phyloP scores from a whole-genome alignment of 176 grass and related monocot species.

The Tillandsia leiboldiana region DNA sequence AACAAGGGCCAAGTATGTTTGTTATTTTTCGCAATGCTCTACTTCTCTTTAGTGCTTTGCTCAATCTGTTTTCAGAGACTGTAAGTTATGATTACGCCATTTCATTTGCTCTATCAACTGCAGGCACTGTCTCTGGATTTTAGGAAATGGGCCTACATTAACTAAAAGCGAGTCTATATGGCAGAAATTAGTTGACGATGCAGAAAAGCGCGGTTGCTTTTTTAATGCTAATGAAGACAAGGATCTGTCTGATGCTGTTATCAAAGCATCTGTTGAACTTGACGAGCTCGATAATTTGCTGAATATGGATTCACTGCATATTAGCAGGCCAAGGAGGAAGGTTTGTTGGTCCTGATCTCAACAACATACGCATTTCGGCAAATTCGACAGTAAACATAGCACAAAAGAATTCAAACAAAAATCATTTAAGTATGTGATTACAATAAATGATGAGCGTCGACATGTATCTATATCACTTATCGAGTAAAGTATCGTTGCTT shows the following conservation, averaged over 20 bases:
- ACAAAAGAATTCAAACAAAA: too few relatives aligned
- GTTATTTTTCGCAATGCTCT: neutral
- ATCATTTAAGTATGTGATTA: too few relatives aligned
- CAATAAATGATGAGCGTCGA: too few relatives aligned
- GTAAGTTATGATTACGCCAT: too few relatives aligned
- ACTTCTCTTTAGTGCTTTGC: neutral
- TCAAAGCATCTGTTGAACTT: neutral
- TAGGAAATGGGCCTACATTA: constrained; percentile 48
- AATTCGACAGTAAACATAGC: too few relatives aligned
- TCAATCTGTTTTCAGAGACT: constrained; percentile 20
- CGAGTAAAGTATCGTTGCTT: too few relatives aligned
- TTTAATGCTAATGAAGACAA: constrained; percentile 15
- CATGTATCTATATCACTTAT: too few relatives aligned
- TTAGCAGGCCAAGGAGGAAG: neutral
- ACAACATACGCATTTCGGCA: too few relatives aligned
- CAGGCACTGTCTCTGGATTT: constrained; percentile 65
- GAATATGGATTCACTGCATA: neutral
- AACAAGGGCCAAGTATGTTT: constrained; percentile 49
- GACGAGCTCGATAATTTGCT: neutral
- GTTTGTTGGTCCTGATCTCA: too few relatives aligned
- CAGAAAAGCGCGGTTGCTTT: constrained; percentile 42
- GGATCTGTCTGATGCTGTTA: neutral
- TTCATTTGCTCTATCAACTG: neutral
- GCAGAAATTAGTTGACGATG: constrained; percentile 42
- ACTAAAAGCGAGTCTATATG: constrained; percentile 39